Conservation (phyloP, 768 basidiomycete species). For the Phanerochaete carnosa region DNA sequence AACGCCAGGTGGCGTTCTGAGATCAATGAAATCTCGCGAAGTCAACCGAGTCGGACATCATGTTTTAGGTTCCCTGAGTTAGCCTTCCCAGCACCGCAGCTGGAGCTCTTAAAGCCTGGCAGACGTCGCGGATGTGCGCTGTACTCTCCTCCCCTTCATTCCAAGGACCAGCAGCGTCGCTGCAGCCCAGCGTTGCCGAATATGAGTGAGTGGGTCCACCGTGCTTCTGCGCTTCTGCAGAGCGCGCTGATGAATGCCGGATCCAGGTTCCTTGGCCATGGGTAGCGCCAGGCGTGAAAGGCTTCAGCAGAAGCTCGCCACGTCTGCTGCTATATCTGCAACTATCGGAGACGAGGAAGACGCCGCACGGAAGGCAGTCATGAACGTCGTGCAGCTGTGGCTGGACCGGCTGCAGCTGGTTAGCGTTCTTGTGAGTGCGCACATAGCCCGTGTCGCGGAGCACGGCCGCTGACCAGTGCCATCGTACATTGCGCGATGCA, state of each 20-base stretch:
- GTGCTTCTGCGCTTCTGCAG: background rate
- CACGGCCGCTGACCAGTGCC: background rate
- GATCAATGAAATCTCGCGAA: background rate
- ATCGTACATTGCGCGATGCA: constrained; percentile 15
- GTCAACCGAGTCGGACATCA: background rate
- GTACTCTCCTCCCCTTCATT: background rate
- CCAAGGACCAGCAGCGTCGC: background rate
- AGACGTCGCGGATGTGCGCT: background rate
- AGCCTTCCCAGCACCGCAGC: background rate
- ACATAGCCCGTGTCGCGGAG: background rate
- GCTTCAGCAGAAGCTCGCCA: background rate
- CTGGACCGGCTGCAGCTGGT: constrained; percentile 57
- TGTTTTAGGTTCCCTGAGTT: background rate
- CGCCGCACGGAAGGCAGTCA: constrained; percentile 39
- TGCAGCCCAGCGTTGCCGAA: background rate
- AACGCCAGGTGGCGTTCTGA: background rate
- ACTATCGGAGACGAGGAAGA: constrained; percentile 33
- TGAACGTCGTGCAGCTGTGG: constrained; percentile 51
- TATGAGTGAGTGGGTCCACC: background rate
- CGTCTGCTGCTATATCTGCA: background rate
- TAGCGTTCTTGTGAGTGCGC: constrained; percentile 45
- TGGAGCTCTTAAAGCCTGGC: background rate
- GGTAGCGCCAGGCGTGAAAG: background rate
- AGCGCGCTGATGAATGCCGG: background rate
- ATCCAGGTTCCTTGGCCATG: constrained; percentile 4